Percentiles rank a stretch among this genome's conserved stretches.
Evolutionary conservation across 2,329 filamentous ascomycete species (phyloP).

Genomic region (Orbilia blumenaviensis): DNA sequence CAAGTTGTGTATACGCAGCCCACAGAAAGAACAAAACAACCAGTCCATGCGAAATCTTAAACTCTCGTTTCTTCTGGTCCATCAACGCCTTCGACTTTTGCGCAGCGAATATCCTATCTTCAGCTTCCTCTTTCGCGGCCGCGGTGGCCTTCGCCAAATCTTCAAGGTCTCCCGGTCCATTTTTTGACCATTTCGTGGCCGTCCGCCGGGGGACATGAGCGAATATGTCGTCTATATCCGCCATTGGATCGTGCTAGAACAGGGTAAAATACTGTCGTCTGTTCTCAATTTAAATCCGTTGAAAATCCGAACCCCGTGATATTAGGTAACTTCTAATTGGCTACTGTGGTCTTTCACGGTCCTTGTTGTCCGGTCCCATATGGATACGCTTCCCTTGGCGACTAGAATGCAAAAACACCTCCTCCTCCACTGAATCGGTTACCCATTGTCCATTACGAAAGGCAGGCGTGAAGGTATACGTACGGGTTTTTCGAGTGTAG

Average conservation of each 20-base stretch:
- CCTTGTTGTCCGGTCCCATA: slow-evolving; percentile 34
- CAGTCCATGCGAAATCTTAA: slow-evolving; percentile 67
- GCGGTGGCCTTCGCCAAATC: slow-evolving; percentile 59
- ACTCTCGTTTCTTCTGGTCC: slow-evolving; percentile 57
- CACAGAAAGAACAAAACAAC: slow-evolving; percentile 74
- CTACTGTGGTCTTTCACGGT: slow-evolving; percentile 31
- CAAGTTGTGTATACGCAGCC: slow-evolving; percentile 76
- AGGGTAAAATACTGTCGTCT: neutral
- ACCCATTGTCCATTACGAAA: slow-evolving; percentile 9
- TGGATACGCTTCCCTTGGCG: slow-evolving; percentile 33
- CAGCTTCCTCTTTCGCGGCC: slow-evolving; percentile 57
- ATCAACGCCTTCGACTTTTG: slow-evolving; percentile 63
- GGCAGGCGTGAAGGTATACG: slow-evolving; percentile 9
- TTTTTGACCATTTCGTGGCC: slow-evolving; percentile 33
- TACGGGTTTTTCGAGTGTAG: slow-evolving; percentile 30
- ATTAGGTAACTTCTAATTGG: neutral
- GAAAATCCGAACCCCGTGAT: neutral
- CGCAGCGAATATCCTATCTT: slow-evolving; percentile 59
- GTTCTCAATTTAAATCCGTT: neutral
- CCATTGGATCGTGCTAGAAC: slow-evolving; percentile 23
- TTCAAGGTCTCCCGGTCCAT: slow-evolving; percentile 40
- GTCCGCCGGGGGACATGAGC: slow-evolving; percentile 52
- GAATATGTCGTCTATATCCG: slow-evolving; percentile 45
- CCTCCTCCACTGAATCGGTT: slow-evolving; percentile 9
- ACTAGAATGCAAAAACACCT: slow-evolving; percentile 3